Percentiles rank a stretch among this genome's conserved stretches.
Conservation (phyloP, 2,329 filamentous ascomycete species). For the Penicillium sp. region DNA sequence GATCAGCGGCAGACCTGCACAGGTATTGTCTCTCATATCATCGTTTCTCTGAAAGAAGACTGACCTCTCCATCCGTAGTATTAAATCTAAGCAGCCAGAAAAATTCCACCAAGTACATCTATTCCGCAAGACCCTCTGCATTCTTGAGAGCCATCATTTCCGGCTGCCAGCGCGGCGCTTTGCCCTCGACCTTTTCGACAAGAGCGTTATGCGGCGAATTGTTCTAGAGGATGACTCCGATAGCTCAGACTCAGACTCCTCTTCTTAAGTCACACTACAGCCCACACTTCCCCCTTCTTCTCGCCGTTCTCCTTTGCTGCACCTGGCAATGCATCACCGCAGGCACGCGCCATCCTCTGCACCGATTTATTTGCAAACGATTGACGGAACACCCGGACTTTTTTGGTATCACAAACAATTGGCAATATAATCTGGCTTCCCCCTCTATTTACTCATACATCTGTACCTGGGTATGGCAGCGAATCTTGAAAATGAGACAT, state of each 20-base stretch:
- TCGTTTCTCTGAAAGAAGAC: background rate
- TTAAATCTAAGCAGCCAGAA: constrained; percentile 71
- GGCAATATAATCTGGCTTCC: background rate
- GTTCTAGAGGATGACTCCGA: constrained; percentile 69
- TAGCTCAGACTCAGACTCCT: constrained; percentile 28
- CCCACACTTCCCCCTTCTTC: background rate
- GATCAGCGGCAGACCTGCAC: constrained; percentile 76
- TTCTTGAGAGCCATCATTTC: constrained; percentile 88
- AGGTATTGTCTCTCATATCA: constrained; percentile 34
- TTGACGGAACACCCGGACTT: constrained; percentile 1
- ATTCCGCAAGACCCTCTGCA: constrained; percentile 79
- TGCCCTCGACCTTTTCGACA: constrained; percentile 92
- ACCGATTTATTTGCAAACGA: constrained; percentile 4
- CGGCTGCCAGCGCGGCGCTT: constrained; percentile 82
- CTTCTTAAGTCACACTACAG: constrained; percentile 8
- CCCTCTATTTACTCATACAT: constrained; percentile 11
- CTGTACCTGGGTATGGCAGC: constrained; percentile 13
- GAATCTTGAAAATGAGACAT: constrained; percentile 18
- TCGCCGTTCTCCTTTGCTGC: background rate
- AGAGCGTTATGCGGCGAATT: constrained; percentile 77
- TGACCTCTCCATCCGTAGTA: constrained; percentile 48
- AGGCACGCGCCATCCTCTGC: background rate
- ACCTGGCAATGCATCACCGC: background rate
- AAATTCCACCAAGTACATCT: constrained; percentile 74
- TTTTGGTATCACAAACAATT: constrained; percentile 1